Percentiles rank a stretch among this genome's conserved stretches.
Evolutionary conservation across 306 rosid genomes (phyloP).

Genomic region (Acacia crassicarpa): DNA sequence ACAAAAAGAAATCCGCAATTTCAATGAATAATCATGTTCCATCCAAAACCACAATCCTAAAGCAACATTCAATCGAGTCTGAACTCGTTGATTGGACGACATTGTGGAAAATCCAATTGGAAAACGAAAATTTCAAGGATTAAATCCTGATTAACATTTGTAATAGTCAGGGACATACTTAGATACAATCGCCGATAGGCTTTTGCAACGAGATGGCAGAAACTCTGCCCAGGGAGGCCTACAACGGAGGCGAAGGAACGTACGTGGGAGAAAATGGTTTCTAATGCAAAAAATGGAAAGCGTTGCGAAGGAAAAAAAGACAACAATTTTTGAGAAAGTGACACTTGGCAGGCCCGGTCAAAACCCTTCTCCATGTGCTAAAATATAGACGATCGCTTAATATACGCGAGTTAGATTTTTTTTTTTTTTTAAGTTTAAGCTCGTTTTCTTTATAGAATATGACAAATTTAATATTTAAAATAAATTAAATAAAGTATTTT

Average conservation of each 20-base stretch:
- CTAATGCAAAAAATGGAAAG: neutral
- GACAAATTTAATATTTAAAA: too few species aligned
- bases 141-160: neutral
- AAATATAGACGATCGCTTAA: too few species aligned
- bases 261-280: neutral
- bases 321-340: conserved; percentile 8
- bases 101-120: neutral
- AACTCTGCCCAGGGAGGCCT: neutral
- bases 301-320: neutral
- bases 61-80: neutral
- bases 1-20: neutral
- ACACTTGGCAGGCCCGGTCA: conserved; percentile 13
- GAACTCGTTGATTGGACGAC: neutral
- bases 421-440: too few species aligned
- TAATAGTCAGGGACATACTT: conserved; percentile 12
- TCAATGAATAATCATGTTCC: conserved; percentile 7
- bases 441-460: too few species aligned
- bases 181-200: neutral
- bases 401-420: too few species aligned
- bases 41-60: neutral
- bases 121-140: neutral
- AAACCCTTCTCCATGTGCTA: neutral
- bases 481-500: too few species aligned
- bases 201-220: conserved; percentile 12
- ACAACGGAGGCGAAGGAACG: neutral